These are phyloP conservation scores for Arthrinium puccinioides DNA, from an alignment of 2,329 filamentous ascomycete species.

Conservation along the genomic window DNA sequence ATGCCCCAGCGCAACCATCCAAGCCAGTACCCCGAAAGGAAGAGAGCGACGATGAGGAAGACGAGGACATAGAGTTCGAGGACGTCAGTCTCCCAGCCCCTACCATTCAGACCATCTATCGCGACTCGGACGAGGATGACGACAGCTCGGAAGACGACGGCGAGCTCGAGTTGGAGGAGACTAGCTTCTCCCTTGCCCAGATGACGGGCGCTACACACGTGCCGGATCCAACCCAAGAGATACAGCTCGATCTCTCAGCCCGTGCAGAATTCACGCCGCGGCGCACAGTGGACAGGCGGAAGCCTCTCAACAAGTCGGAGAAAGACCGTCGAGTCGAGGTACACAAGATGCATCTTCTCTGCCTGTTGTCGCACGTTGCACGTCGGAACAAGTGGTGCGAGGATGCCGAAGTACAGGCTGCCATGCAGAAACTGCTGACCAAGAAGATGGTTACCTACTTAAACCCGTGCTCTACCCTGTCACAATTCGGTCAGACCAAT, in stretches of 20 bases:
- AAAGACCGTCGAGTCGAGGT: conserved; percentile 56
- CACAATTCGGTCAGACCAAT: conserved; percentile 69
- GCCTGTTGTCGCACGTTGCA: conserved; percentile 70
- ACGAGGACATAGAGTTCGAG: conserved; percentile 40
- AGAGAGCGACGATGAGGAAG: conserved; percentile 26
- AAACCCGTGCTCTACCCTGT: conserved; percentile 57
- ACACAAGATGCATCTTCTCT: conserved; percentile 84
- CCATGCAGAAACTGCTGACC: conserved; percentile 57
- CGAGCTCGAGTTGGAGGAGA: conserved; percentile 39
- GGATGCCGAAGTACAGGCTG: conserved; percentile 58
- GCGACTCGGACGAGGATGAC: conserved; percentile 38
- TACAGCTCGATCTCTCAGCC: conserved; percentile 47
- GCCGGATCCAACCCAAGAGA: conserved; percentile 21
- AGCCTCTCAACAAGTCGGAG: conserved; percentile 46
- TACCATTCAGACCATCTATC: conserved; percentile 43
- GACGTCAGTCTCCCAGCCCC: conserved; percentile 40
- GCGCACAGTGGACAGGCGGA: conserved; percentile 35
- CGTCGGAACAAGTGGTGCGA: conserved; percentile 88
- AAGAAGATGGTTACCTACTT: conserved; percentile 61
- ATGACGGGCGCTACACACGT: background rate
- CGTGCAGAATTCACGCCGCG: conserved; percentile 26
- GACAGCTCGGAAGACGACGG: conserved; percentile 33
- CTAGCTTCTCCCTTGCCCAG: conserved; percentile 31
- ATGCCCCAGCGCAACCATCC: no score
- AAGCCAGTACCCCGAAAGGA: background rate